Evolutionary conservation across 805 yeast species (phyloP).

Genomic region (Cyberlindnera amylophila): DNA sequence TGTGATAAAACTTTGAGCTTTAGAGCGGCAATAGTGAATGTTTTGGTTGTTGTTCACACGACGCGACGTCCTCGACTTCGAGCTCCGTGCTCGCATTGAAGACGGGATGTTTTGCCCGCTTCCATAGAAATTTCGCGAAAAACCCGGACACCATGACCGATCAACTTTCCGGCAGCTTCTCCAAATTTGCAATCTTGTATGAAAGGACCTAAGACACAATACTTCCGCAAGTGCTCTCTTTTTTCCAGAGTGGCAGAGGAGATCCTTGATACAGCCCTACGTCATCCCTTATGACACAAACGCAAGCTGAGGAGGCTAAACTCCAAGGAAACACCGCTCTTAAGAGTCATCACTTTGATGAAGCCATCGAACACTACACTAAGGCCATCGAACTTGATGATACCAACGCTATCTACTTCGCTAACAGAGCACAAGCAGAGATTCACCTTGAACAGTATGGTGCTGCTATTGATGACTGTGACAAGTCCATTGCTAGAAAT

Average conservation of each 20-base stretch:
- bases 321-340: constrained; percentile 70
- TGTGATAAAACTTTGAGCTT: background rate
- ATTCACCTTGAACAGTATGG: constrained; percentile 86
- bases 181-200: no score
- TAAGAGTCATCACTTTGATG: constrained; percentile 57
- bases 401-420: constrained; percentile 57
- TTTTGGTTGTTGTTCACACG: background rate
- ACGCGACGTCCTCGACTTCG: background rate
- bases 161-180: background rate
- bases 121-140: background rate
- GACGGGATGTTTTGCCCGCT: no score
- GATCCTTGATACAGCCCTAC: background rate
- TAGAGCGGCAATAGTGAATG: no score
- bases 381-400: constrained; percentile 66
- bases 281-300: background rate
- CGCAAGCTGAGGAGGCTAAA: constrained; percentile 48
- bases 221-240: no score
- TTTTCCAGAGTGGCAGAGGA: background rate
- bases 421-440: constrained; percentile 89
- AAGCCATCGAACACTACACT: constrained; percentile 70
- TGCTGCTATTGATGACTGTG: constrained; percentile 75
- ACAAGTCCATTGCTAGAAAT: constrained; percentile 64
- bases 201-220: no score
- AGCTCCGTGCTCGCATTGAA: background rate
- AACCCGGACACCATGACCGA: constrained; percentile 7